A percentile compares a stretch with the other conserved stretches of the same genome.
Conservation (phyloP, 2,329 filamentous ascomycete species). For the Aspergillus sp. region DNA sequence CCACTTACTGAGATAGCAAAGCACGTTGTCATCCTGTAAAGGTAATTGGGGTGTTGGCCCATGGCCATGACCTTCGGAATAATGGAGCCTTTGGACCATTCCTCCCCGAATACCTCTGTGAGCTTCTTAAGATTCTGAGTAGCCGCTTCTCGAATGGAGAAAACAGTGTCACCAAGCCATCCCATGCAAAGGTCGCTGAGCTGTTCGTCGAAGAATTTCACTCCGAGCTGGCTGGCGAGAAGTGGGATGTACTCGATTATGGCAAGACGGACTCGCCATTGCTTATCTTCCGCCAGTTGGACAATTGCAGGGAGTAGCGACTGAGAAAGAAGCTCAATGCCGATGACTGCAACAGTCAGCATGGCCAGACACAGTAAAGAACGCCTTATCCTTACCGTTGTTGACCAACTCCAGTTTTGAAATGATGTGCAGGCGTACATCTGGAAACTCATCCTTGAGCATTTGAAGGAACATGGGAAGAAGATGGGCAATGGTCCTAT, state of each 20-base stretch:
- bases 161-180: constrained; percentile 96
- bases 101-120: constrained; percentile 95
- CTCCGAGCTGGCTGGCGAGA: constrained; percentile 86
- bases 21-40: constrained; percentile 99
- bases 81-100: constrained; percentile 94
- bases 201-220: constrained; percentile 98
- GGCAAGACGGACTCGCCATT: constrained; percentile 93
- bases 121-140: constrained; percentile 97
- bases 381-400: constrained; percentile 53
- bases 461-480: constrained; percentile 98
- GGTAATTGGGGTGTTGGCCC: constrained; percentile 96
- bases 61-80: constrained; percentile 98
- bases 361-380: neutral
- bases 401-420: constrained; percentile 99
- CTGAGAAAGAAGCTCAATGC: constrained; percentile 92
- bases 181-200: constrained; percentile 93
- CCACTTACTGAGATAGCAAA: constrained; percentile 88
- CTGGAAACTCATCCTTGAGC: constrained; percentile 98
- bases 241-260: constrained; percentile 99
- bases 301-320: constrained; percentile 95
- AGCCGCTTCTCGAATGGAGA: constrained; percentile 94
- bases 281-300: constrained; percentile 95
- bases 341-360: constrained; percentile 59
- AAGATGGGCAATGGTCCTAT: constrained; percentile 85
- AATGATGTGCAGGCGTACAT: constrained; percentile 96